phyloP scores from a whole-genome alignment of 208 protist genomes.

The Hexamita inflata region DNA sequence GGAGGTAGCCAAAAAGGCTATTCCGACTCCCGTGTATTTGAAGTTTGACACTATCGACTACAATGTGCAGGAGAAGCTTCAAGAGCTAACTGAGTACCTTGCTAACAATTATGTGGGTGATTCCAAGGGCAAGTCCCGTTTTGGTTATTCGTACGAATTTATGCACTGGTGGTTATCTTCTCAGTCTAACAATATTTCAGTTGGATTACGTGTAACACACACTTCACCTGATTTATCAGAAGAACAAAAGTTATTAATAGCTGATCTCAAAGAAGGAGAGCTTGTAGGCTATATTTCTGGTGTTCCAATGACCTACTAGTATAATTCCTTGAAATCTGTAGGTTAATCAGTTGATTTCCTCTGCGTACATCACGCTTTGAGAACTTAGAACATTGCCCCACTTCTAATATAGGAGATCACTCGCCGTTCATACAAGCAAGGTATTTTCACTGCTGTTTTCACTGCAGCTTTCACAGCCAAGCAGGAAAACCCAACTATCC shows the following conservation, averaged over 20 bases:
- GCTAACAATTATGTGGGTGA: not conserved
- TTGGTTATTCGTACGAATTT: constrained; percentile 17
- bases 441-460: constrained; percentile 6
- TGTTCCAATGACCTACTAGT: not conserved
- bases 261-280: not conserved
- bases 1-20: not conserved
- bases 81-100: not conserved
- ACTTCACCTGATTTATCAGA: no score
- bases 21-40: not conserved
- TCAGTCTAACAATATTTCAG: not conserved
- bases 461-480: not conserved
- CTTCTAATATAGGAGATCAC: constrained; percentile 22
- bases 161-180: not conserved
- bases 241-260: not conserved
- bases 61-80: not conserved
- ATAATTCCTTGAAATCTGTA: not conserved
- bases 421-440: constrained; percentile 6
- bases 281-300: constrained; percentile 11
- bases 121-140: not conserved
- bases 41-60: not conserved
- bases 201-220: not conserved
- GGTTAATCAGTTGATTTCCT: constrained; percentile 5
- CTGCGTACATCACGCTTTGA: not conserved
- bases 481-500: not conserved
- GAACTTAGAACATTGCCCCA: not conserved